Percentiles rank a stretch among this genome's conserved stretches.
phyloP scores from a whole-genome alignment of 202 grass and related monocot species.

The Dendrocalamus latiflorus region DNA sequence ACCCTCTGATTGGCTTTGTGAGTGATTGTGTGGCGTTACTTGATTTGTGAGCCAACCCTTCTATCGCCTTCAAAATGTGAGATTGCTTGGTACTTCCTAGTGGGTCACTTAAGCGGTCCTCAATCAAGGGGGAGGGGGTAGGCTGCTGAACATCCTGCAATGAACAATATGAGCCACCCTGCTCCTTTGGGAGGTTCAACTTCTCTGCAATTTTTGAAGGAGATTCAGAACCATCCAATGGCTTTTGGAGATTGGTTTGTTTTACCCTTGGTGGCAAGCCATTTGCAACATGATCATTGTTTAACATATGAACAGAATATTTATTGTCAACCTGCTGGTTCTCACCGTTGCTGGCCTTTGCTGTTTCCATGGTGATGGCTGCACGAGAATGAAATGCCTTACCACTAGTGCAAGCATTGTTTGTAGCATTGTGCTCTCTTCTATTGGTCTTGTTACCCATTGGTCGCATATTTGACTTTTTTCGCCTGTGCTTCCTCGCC shows the following conservation, averaged over 20 bases:
- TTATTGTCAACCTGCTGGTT: constrained; percentile 18
- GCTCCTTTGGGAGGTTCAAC: not conserved
- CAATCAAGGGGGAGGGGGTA: too few species aligned
- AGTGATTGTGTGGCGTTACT: too few species aligned
- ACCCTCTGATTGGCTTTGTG: too few species aligned
- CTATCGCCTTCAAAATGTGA: not conserved
- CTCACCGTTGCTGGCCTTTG: not conserved
- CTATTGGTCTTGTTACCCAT: not conserved
- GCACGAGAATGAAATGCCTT: constrained; percentile 13
- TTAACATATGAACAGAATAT: not conserved
- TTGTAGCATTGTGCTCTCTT: not conserved
- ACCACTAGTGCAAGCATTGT: not conserved
- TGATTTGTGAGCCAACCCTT: not conserved
- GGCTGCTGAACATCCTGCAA: not conserved
- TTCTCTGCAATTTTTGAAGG: not conserved
- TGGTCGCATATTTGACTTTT: not conserved
- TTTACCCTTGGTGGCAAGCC: not conserved
- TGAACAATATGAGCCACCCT: not conserved
- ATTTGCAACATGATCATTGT: constrained; percentile 10
- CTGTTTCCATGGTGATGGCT: constrained; percentile 6
- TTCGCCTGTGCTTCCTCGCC: not conserved
- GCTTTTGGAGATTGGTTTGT: not conserved
- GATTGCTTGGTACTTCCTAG: too few species aligned
- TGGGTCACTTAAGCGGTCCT: too few species aligned
- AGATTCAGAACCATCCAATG: not conserved